phyloP scores from a whole-genome alignment of 2,329 filamentous ascomycete species.

The Talaromyces amestolkiae region DNA sequence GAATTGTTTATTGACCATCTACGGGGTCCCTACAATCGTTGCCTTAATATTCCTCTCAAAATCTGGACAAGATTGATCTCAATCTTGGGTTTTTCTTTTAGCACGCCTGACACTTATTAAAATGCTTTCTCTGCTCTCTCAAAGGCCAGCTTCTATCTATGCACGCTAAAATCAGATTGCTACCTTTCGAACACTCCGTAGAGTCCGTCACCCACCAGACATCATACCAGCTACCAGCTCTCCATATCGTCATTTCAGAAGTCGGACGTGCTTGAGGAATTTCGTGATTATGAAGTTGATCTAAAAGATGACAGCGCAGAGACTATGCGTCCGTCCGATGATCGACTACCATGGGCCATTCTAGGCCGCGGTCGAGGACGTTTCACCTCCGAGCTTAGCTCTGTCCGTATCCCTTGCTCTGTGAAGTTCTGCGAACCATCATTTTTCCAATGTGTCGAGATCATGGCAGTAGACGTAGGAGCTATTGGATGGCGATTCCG shows the following conservation, averaged over 20 bases:
- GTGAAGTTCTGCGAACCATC: slow-evolving; percentile 23
- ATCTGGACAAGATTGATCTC: slow-evolving; percentile 2
- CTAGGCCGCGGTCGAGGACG: slow-evolving; percentile 21
- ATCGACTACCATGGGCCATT: slow-evolving; percentile 20
- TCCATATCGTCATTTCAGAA: slow-evolving; percentile 23
- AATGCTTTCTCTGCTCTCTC: slow-evolving; percentile 19
- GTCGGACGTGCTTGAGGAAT: slow-evolving; percentile 23
- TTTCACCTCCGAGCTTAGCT: slow-evolving; percentile 15
- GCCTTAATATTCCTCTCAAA: too few relatives aligned
- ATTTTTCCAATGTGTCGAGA: slow-evolving; percentile 26
- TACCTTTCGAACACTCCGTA: slow-evolving; percentile 8
- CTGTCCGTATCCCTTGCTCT: slow-evolving; percentile 23
- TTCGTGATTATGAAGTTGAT: slow-evolving; percentile 15
- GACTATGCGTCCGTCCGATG: slow-evolving; percentile 24
- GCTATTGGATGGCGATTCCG: slow-evolving; percentile 25
- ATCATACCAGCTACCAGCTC: slow-evolving; percentile 24
- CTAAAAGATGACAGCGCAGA: neutral
- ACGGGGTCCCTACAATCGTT: slow-evolving; percentile 29
- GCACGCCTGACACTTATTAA: slow-evolving; percentile 21
- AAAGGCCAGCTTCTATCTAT: slow-evolving; percentile 22
- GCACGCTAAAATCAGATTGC: slow-evolving; percentile 19
- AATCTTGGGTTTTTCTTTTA: slow-evolving; percentile 21
- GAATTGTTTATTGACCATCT: slow-evolving; percentile 31
- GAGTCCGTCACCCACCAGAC: slow-evolving; percentile 11
- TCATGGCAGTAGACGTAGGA: slow-evolving; percentile 15